Evolutionary conservation across 495 filamentous ascomycete genomes (phyloP), one percentile per base, ranked within the genome.

Genomic region (Trichodelitschia bisporula): DNA sequence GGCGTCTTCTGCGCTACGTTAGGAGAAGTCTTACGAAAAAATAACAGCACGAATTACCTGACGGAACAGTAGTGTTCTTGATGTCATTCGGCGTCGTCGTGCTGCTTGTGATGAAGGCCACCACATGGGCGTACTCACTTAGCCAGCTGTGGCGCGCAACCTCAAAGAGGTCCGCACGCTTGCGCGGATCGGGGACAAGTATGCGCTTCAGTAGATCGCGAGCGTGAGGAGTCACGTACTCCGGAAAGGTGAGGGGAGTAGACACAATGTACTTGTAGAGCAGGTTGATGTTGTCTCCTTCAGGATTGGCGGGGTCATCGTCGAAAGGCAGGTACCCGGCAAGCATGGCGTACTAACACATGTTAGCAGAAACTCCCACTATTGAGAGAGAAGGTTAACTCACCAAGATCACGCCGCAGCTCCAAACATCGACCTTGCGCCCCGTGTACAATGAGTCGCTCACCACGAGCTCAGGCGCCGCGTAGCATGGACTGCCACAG

Each of bases 241-340:
- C 86, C 23, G 86, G 86, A 49, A 97, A 97, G 3, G 86, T 95
- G 24, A 99, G 66, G 28, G 84, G 79, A 3, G 86, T 95, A 24
- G 82, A 90, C 33, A 92, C 82, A 40, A 99, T 99, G 55, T 99
- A 99, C 55, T 92, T 95, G 59, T 99, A 99, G 30, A 99, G 61
- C 3, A 95, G 60, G 49, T 95, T 99, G 58, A 99, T 99, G 45
- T 99, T 99, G 40, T 99, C 86, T 26, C 86, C 86, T 54, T 99
- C 86, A 3, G 86, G 86, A 44, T 99, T 99, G 23, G 83, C 89
- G 36, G 86, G 86, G 43, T 99, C 86, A 43, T 99, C 86, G 44
- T 99, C 86, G 46, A 99, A 99, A 3, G 86, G 86, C n/a, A 99
- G 61, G 49, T 95, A 99, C 18, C 86, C 86, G 8, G 86, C 86